Conservation (phyloP, 1,139 yeast species). For the Sugiyamaella novakii region DNA sequence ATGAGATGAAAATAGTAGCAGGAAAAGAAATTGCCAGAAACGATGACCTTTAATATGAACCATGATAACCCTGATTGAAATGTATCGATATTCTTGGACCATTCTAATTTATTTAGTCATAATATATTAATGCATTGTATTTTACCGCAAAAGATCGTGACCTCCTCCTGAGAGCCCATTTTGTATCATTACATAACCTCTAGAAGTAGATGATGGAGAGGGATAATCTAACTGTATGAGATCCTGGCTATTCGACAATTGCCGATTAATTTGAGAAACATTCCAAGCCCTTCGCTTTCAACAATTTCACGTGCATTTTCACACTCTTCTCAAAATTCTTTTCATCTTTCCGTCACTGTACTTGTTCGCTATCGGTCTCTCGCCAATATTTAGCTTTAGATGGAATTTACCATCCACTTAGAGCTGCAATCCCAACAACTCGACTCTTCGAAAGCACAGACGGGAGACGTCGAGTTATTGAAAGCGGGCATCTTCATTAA, state of each 20-base stretch:
- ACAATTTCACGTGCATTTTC: constrained; percentile 46
- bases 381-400: constrained; percentile 47
- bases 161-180: constrained; percentile 30
- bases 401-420: constrained; percentile 46
- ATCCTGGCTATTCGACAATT: constrained; percentile 13
- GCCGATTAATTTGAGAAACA: constrained; percentile 6
- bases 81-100: too few species aligned
- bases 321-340: constrained; percentile 47
- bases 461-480: too few species aligned
- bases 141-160: constrained; percentile 31
- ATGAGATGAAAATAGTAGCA: too few species aligned
- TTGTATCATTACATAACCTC: constrained; percentile 28
- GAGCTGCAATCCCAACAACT: constrained; percentile 41
- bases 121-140: neutral
- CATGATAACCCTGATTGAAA: too few species aligned
- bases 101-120: too few species aligned
- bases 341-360: constrained; percentile 47
- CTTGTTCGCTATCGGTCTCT: constrained; percentile 49
- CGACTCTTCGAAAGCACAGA: too few species aligned
- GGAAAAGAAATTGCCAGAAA: too few species aligned
- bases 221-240: constrained; percentile 29
- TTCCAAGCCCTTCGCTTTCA: constrained; percentile 40
- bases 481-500: too few species aligned
- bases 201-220: constrained; percentile 12
- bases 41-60: too few species aligned